Base-by-base conservation (phyloP, 108 stramenopile species). In the Pseudonitzschia multistriata region DNA sequence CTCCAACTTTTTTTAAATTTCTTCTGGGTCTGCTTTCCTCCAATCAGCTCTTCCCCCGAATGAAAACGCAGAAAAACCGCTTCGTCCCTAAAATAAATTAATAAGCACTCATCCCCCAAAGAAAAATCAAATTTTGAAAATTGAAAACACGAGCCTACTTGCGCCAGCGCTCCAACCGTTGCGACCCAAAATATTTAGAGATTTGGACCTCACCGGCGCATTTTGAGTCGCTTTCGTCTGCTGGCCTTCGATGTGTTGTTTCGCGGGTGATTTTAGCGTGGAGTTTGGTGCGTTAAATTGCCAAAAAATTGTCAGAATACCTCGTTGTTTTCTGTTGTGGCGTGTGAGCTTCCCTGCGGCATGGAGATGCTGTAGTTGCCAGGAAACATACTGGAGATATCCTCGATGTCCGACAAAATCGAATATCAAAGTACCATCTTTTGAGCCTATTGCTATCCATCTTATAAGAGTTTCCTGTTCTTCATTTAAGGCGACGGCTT, bases 71-170 rank as follows among this genome's bases (percentile, higher is more conserved):
- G 17, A 45, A 17, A 17, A 45, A 45, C 42, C 13, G 1, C 2
- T 45, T 45, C 17, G 42, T 17, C 42, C 42, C 13, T 1, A 45
- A 45, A 1, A n/a, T n/a, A n/a, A n/a, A n/a, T n/a, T n/a, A n/a
- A n/a, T n/a, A n/a, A n/a, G n/a, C n/a, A n/a, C n/a, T n/a, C n/a
- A n/a, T 45, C 42, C 42, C 42, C 42, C 42, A 45, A 45, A n/a
- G n/a, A n/a, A n/a, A 45, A 45, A 45, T 45, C 42, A 55, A 30
- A 59, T 59, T 59, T 59, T 59, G 0, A 59, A 59, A 59, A 59
- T 59, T 29, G 29, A 59, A 59, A 33, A 30, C 29, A 13, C 5
- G 29, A 59, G 25, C 29, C 14, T 55, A 59, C 35, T 14, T 29
- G 57, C 57, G 57, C 57, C 57, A 34, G 45, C 39, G 14, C 3